Evolutionary conservation across 257 asterid genomes (phyloP).

Genomic region (Scutellaria barbata): DNA sequence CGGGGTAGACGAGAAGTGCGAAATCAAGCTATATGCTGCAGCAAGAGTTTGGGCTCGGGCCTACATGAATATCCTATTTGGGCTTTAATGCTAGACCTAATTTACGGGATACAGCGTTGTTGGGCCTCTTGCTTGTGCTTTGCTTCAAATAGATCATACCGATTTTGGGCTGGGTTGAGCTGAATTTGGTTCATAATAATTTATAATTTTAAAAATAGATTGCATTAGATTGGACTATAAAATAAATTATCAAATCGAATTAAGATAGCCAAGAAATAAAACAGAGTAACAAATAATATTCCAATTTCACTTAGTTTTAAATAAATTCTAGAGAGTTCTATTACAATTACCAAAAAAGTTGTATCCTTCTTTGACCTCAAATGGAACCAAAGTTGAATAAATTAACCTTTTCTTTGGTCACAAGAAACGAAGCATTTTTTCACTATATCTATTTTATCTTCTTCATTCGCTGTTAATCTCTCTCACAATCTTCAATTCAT

Average conservation of each 20-base stretch:
- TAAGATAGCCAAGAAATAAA: no score
- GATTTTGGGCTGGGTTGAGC: no score
- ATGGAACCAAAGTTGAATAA: not conserved
- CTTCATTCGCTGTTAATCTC: constrained; percentile 16
- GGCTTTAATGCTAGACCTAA: constrained; percentile 34
- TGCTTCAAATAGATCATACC: no score
- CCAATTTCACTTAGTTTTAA: no score
- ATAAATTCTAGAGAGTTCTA: constrained; percentile 17
- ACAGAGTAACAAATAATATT: no score
- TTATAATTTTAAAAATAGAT: no score
- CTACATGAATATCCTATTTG: not conserved
- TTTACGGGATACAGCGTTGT: not conserved
- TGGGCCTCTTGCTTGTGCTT: not conserved
- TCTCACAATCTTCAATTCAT: constrained; percentile 20
- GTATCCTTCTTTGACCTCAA: no score
- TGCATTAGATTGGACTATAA: no score
- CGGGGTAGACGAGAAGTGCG: not conserved
- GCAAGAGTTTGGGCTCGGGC: constrained; percentile 28
- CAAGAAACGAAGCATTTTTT: constrained; percentile 50
- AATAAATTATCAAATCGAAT: no score
- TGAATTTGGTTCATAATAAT: no score
- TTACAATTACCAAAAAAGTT: not conserved
- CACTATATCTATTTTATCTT: constrained; percentile 10
- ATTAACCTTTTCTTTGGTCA: constrained; percentile 52
- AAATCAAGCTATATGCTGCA: constrained; percentile 9